Evolutionary conservation across 495 filamentous ascomycete genomes (phyloP).

Genomic region (Neurospora sp.): DNA sequence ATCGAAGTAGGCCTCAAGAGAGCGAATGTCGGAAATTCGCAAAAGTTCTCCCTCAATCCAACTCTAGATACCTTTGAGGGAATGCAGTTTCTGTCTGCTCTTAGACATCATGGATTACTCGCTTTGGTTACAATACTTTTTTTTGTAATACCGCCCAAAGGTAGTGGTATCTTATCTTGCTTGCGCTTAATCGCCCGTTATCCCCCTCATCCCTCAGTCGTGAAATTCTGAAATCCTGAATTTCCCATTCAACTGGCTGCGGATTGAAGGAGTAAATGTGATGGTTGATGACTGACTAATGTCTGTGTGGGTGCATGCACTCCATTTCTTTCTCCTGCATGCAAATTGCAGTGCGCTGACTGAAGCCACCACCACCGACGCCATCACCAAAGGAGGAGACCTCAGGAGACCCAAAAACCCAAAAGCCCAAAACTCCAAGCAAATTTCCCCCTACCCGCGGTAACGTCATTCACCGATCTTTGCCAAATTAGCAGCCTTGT

Average conservation of each 20-base stretch:
- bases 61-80: not conserved
- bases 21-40: not conserved
- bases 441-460: not conserved
- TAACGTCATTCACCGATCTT: not conserved
- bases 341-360: not conserved
- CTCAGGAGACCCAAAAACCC: not conserved
- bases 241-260: not conserved
- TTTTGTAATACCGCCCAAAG: not conserved
- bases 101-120: not conserved
- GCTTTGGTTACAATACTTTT: not conserved
- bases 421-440: not conserved
- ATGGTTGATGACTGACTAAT: not conserved
- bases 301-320: not conserved
- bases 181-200: not conserved
- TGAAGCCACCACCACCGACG: not conserved
- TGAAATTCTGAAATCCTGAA: not conserved
- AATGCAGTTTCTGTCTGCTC: not conserved
- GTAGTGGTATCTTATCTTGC: not conserved
- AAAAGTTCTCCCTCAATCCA: not conserved
- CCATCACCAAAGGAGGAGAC: not conserved
- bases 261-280: not conserved
- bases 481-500: not conserved
- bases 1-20: not conserved
- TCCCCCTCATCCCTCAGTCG: not conserved
- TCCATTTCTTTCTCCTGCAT: not conserved